Base-by-base conservation (phyloP, 768 basidiomycete species). In the Pleurotus citrinopileatus region DNA sequence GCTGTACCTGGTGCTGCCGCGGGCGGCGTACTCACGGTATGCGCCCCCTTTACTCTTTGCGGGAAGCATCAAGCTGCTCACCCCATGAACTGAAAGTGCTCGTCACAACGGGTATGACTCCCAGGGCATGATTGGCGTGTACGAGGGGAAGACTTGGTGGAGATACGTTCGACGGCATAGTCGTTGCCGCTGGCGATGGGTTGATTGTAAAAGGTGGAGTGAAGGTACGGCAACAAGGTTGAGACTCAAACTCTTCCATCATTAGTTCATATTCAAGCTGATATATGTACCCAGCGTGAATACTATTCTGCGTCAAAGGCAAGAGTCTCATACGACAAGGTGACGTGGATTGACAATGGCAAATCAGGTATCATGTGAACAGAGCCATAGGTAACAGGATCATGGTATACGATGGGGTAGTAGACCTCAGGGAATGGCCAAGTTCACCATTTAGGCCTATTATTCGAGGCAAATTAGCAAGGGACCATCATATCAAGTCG, bases 251-350 rank as follows among this genome's bases (percentile, higher is more conserved):
- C 15, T 10, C 15, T 15, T 44, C 43, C 43, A 13, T 25, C 32
- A 34, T 34, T 15, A 34, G 6, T 22, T 34, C 15, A 44, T 22
- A 1, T 12, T 44, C 43, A 25, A 6, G 20, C 23, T 23, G 43
- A 44, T 13, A 26, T 22, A 44, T 13, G 1, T 13, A 22, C 15
- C 10, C 20, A 22, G 43, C 13, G 17, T 17, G 38, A 40, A n/a
- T n/a, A n/a, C 7, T 44, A 19, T 44, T 44, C 43, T 22, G 43
- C 26, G 43, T 44, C 26, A 22, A 44, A 20, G 43, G 43, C n/a
- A 44, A 44, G 43, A 44, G 43, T 44, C 43, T 44, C 43, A 44
- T 44, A 19, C 43, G 43, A 22, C 43, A 44, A 22, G 43, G 43
- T 20, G 38, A 40, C 38, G 38, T n/a, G 8, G 17, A n/a, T 40